Percentiles rank a stretch among this genome's conserved stretches.
phyloP scores from a whole-genome alignment of 768 basidiomycete genomes.

The Xerocomellus chrysenteron region DNA sequence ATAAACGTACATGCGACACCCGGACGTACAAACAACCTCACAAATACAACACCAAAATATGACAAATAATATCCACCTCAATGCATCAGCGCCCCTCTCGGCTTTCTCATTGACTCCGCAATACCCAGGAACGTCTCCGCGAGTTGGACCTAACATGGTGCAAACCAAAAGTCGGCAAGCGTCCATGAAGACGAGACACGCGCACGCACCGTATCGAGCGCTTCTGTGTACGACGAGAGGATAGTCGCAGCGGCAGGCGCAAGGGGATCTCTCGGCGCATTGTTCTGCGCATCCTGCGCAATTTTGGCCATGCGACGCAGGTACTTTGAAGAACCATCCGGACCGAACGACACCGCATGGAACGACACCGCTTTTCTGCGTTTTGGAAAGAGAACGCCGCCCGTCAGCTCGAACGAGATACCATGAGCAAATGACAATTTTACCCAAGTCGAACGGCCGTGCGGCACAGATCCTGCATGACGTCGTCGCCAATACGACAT shows the following conservation, averaged over 20 bases:
- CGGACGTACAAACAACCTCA: too few relatives aligned
- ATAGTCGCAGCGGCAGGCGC: slow-evolving; percentile 33
- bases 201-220: slow-evolving; percentile 46
- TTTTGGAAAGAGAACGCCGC: background rate
- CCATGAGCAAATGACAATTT: accelerated
- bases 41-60: too few relatives aligned
- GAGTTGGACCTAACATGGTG: slow-evolving; percentile 45
- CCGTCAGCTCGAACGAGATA: background rate
- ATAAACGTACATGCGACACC: too few relatives aligned
- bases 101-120: slow-evolving; percentile 56
- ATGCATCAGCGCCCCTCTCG: slow-evolving; percentile 50
- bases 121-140: slow-evolving; percentile 59
- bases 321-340: slow-evolving; percentile 15
- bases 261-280: slow-evolving; percentile 41
- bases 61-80: slow-evolving; percentile 1
- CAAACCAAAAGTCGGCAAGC: background rate
- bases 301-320: slow-evolving; percentile 53
- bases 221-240: slow-evolving; percentile 48
- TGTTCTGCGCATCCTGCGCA: slow-evolving; percentile 47
- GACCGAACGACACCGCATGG: slow-evolving; percentile 59
- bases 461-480: slow-evolving; percentile 42
- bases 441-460: slow-evolving; percentile 48
- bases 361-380: slow-evolving; percentile 54
- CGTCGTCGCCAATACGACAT: slow-evolving; percentile 37
- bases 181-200: background rate